phyloP scores from a whole-genome alignment of 306 rosid genomes.

The Dicorynia guianensis region DNA sequence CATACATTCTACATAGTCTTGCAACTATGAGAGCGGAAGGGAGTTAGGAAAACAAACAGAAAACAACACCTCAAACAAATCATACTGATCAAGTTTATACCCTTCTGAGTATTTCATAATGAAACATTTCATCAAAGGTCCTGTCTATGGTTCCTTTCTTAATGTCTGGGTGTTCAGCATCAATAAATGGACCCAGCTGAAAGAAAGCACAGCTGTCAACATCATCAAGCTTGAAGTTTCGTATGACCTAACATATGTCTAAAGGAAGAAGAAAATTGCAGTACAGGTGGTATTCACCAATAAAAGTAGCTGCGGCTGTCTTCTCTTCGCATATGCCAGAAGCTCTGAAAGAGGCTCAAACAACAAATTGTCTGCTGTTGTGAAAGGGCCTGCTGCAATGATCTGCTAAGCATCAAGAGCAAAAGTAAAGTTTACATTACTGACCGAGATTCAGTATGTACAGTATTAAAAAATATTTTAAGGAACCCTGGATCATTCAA shows the following conservation, averaged over 20 bases:
- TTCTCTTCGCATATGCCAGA: slow-evolving; percentile 83
- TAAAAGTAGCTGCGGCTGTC: slow-evolving; percentile 77
- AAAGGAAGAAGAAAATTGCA: slow-evolving; percentile 32
- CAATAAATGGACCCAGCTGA: slow-evolving; percentile 95
- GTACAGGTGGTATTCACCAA: slow-evolving; percentile 59
- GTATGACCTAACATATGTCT: slow-evolving; percentile 19
- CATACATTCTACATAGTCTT: slow-evolving; percentile 72
- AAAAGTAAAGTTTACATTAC: slow-evolving; percentile 20
- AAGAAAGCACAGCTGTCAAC: slow-evolving; percentile 43
- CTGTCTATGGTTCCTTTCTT: slow-evolving; percentile 76
- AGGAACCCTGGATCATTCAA: background rate
- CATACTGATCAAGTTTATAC: slow-evolving; percentile 48
- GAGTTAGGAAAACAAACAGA: slow-evolving; percentile 23
- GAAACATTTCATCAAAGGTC: slow-evolving; percentile 85
- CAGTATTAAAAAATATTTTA: slow-evolving; percentile 9
- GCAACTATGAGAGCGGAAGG: slow-evolving; percentile 57
- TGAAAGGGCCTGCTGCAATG: slow-evolving; percentile 92
- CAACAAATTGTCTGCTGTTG: slow-evolving; percentile 83
- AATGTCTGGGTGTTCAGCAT: slow-evolving; percentile 86
- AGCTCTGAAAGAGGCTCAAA: slow-evolving; percentile 90
- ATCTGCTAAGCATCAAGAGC: slow-evolving; percentile 62
- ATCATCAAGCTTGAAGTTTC: slow-evolving; percentile 25
- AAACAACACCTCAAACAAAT: background rate
- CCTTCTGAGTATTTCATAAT: slow-evolving; percentile 69
- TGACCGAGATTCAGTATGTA: slow-evolving; percentile 12